These are phyloP conservation scores for Phylloporus sp. DNA, from an alignment of 768 basidiomycete species.

Conservation along the genomic window DNA sequence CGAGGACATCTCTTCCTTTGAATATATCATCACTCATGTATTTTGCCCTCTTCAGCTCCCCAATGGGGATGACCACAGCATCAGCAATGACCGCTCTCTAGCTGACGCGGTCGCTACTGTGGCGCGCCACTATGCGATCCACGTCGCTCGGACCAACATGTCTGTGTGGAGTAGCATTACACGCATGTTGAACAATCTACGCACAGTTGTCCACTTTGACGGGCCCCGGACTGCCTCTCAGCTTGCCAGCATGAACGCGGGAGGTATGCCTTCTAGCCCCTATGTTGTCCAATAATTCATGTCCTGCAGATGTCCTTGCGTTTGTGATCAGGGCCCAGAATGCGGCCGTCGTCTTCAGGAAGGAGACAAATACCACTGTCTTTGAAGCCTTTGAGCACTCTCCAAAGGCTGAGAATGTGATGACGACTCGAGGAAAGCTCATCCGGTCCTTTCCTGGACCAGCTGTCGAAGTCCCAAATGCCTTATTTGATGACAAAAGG, in stretches of 20 bases:
- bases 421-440: constrained; percentile 38
- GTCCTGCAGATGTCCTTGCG: constrained; percentile 32
- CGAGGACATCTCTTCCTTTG: neutral
- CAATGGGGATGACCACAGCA: constrained; percentile 28
- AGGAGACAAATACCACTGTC: constrained; percentile 6
- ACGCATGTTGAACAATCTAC: constrained; percentile 24
- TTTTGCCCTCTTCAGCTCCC: constrained; percentile 40
- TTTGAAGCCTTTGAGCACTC: constrained; percentile 39
- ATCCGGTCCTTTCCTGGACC: constrained; percentile 44
- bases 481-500: constrained; percentile 20
- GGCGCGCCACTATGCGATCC: constrained; percentile 4
- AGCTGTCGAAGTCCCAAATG: constrained; percentile 34
- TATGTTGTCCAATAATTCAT: neutral
- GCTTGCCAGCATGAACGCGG: constrained; percentile 18
- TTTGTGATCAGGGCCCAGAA: constrained; percentile 45
- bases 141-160: neutral
- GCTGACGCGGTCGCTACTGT: constrained; percentile 14
- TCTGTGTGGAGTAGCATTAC: constrained; percentile 5
- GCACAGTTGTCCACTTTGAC: constrained; percentile 6
- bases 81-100: constrained; percentile 25
- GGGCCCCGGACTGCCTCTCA: neutral
- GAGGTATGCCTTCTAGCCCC: constrained; percentile 12
- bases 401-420: constrained; percentile 31
- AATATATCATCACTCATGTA: constrained; percentile 38
- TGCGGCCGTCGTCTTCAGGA: constrained; percentile 41